phyloP scores from a whole-genome alignment of 2,329 filamentous ascomycete species.

The Aspergillus brunneoviolaceus region DNA sequence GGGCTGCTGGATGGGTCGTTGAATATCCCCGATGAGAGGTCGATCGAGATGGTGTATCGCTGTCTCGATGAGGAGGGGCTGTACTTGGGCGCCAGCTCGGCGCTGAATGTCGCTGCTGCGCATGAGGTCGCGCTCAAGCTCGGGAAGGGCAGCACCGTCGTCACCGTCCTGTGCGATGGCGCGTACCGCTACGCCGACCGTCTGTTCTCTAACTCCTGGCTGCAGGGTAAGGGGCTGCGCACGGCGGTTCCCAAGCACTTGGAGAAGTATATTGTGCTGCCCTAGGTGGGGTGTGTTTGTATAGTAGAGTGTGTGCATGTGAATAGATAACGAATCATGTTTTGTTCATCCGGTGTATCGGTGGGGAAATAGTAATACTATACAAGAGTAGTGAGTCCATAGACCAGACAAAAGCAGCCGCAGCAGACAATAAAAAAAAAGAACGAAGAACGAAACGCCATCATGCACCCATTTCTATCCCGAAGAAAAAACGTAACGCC shows the following conservation, averaged over 20 bases:
- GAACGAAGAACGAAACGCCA: background rate
- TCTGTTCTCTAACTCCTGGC: slow-evolving; percentile 87
- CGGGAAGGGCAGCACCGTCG: slow-evolving; percentile 84
- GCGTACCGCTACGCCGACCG: slow-evolving; percentile 97
- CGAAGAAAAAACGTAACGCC: slow-evolving; percentile 4
- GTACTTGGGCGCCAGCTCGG: slow-evolving; percentile 90
- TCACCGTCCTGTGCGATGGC: slow-evolving; percentile 91
- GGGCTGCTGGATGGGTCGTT: slow-evolving; percentile 80
- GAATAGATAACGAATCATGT: background rate
- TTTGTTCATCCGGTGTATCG: background rate
- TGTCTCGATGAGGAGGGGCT: slow-evolving; percentile 94
- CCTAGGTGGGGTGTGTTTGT: slow-evolving; percentile 31
- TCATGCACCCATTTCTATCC: slow-evolving; percentile 14
- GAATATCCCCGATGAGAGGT: slow-evolving; percentile 86
- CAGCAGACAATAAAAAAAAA: background rate
- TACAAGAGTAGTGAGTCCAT: slow-evolving; percentile 13
- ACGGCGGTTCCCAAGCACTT: slow-evolving; percentile 79
- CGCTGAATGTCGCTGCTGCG: slow-evolving; percentile 91
- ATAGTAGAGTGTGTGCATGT: background rate
- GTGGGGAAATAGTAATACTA: background rate
- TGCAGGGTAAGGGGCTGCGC: slow-evolving; percentile 80
- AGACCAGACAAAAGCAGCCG: background rate
- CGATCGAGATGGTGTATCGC: slow-evolving; percentile 95
- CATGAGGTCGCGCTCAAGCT: slow-evolving; percentile 90
- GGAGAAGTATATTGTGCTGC: slow-evolving; percentile 91